Evolutionary conservation across 148 eudicot genomes (phyloP), one percentile per base, ranked within the genome.

Genomic region (Rhododendron molle): DNA sequence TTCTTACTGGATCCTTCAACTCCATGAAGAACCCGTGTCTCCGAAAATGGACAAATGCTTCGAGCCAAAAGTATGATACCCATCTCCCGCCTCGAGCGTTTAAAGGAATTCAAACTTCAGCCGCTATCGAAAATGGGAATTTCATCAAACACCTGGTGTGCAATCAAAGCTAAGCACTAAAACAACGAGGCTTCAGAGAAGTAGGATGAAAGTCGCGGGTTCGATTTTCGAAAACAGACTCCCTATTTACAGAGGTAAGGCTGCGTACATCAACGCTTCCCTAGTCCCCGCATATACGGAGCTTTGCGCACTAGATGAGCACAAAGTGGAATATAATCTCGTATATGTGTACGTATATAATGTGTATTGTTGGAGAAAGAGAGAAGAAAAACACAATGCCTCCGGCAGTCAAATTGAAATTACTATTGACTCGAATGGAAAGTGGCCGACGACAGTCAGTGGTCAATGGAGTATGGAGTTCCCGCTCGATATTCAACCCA

Each of bases 91-190:
- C 38, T 47, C 40, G 28, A 60, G 13, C 6, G 16, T 40, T 8
- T 76, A 60, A 74, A 34, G 56, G 8, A 58, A n/a, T 81, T 23
- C 32, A 81, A 81, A 32, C 34, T 43, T 40, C 26, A 78, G 12
- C n/a, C 28, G n/a, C 73, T 6, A 54, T 85, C 54, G 58, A 15
- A 47, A 28, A 47, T 20, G 84, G 80, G 80, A 58, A 36, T 71
- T 72, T 81, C 46, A 52, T 81, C 84, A 52, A 81, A 73, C 80
- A 81, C 28, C 0, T 71, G 87, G 32, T 65, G 73, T 34, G 80
- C 84, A 36, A 86, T 30, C 28, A 7, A 72, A 49, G 79, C 20
- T 6, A 56, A 52, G 28, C 36, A 28, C 76, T 71, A 8, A 32
- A n/a, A 67, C 14, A n/a, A 67, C 0, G 26, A 67, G 0, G 1